A percentile compares a stretch with the other conserved stretches of the same genome.
phyloP scores from a whole-genome alignment of 805 yeast genomes.

The Yamadazyma takamatsuzukensis region DNA sequence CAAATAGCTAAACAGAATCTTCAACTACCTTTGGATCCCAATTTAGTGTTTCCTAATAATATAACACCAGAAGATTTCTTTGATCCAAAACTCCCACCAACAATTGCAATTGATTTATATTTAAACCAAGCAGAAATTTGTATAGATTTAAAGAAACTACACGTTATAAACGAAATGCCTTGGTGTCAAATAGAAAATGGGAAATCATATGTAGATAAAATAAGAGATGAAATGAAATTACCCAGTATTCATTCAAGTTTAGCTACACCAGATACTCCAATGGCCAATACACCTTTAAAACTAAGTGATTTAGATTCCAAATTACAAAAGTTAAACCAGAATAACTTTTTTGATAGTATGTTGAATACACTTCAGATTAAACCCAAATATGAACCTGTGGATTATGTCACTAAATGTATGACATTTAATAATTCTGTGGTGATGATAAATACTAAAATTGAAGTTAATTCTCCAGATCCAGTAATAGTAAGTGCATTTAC shows the following conservation, averaged over 20 bases:
- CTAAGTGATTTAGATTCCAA: conserved; percentile 18
- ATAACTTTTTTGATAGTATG: conserved; percentile 7
- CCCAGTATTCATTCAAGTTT: conserved; percentile 14
- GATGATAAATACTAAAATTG: conserved; percentile 54
- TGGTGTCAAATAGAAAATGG: conserved; percentile 53
- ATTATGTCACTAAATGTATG: conserved; percentile 58
- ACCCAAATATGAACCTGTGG: conserved; percentile 36
- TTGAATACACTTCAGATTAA: conserved; percentile 13
- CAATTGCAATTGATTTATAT: conserved; percentile 53
- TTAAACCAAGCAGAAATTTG: conserved; percentile 61
- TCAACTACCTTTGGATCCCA: conserved; percentile 44
- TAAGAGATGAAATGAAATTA: conserved; percentile 51
- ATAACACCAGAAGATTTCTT: conserved; percentile 33
- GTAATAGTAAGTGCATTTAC: conserved; percentile 57
- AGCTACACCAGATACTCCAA: conserved; percentile 5
- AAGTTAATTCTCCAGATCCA: conserved; percentile 67
- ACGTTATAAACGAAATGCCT: conserved; percentile 51
- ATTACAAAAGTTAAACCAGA: conserved; percentile 3
- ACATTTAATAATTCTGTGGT: conserved; percentile 61
- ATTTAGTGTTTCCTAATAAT: conserved; percentile 56
- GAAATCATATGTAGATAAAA: conserved; percentile 53
- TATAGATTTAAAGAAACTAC: conserved; percentile 53
- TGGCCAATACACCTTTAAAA: conserved; percentile 17
- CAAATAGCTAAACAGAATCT: conserved; percentile 32
- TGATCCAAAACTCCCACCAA: conserved; percentile 46